Evolutionary conservation across 1,284 basidiomycete species (phyloP).

Genomic region (Pseudozyma pruni): DNA sequence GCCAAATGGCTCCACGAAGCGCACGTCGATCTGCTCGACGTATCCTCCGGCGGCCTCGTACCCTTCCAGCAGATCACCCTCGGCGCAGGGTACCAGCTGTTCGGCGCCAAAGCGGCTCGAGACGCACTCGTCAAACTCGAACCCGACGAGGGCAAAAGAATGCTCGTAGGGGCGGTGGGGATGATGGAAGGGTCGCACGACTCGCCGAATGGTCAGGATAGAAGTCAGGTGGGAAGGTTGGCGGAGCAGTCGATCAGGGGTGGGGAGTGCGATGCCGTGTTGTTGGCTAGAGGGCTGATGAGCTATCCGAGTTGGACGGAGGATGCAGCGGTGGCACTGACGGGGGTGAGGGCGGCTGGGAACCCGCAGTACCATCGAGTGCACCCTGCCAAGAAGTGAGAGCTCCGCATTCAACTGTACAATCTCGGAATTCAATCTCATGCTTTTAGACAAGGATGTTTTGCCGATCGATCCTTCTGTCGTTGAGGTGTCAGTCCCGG

Average conservation of each 20-base stretch:
- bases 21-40: slow-evolving; percentile 63
- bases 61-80: slow-evolving; percentile 49
- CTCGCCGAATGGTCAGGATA: slow-evolving; percentile 30
- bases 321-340: slow-evolving; percentile 45
- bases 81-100: slow-evolving; percentile 61
- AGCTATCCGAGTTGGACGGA: slow-evolving; percentile 58
- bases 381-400: slow-evolving; percentile 33
- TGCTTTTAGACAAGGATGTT: too few relatives aligned
- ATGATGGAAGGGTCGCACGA: slow-evolving; percentile 53
- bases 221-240: slow-evolving; percentile 46
- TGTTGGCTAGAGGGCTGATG: slow-evolving; percentile 57
- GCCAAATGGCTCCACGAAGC: slow-evolving; percentile 51
- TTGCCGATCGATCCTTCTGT: too few relatives aligned
- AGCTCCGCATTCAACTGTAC: too few relatives aligned
- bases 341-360: slow-evolving; percentile 37
- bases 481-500: background rate
- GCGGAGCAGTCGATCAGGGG: slow-evolving; percentile 56
- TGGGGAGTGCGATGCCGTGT: slow-evolving; percentile 49
- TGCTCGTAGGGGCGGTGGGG: slow-evolving; percentile 61
- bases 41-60: slow-evolving; percentile 58
- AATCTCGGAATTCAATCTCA: too few relatives aligned
- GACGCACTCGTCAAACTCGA: slow-evolving; percentile 28
- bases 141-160: slow-evolving; percentile 19
- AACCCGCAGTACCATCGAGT: slow-evolving; percentile 59
- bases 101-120: slow-evolving; percentile 47